Base-by-base conservation (phyloP, 1,284 basidiomycete species). In the Neotropicomus parvogracilis region DNA sequence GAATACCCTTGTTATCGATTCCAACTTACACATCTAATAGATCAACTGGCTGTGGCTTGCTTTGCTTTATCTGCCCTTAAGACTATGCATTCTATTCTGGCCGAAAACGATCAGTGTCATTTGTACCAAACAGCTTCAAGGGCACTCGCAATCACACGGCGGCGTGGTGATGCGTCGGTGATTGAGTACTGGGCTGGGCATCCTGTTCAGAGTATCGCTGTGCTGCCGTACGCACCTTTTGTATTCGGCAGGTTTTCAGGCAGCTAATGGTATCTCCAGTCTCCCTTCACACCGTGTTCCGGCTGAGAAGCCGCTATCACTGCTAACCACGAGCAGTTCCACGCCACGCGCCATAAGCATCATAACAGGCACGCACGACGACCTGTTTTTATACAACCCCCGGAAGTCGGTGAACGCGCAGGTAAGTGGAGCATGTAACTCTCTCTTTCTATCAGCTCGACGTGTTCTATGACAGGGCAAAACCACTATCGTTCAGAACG, bases 371-470 rank as follows among this genome's bases (percentile, higher is more conserved):
- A 79, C 79, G 12, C 70, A 73, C 33, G 79, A 76, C 27, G 88
- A 92, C 64, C 85, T 88, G 0, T 95, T 95, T 70, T 70, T 97
- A 45, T 95, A 95, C 65, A 93, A 95, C 62, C 93, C 93, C 1
- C 73, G 89, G 39, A 85, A 79, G 57, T 69, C 77, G 3, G 66
- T 72, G 35, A 68, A 70, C 34, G 75, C 72, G 28, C 82, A 85
- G 74, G 90, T 89, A 46, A 59, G 71, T 33, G 14, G 27, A 40
- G 12, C n/a, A 13, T 38, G 8, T 33, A 9, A 41, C 35, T 37
- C 7, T 44, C 14, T 36, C 42, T 21, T 37, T 52, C 36, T 53
- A 52, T 10, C 38, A 44, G 19, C 20, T 54, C 33, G 41, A 39
- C 7, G 12, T 40, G 34, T 40, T 39, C n/a, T 20, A 10, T 48